Conservation (phyloP, 768 basidiomycete species). For the Macrolepiota albuminosa region DNA sequence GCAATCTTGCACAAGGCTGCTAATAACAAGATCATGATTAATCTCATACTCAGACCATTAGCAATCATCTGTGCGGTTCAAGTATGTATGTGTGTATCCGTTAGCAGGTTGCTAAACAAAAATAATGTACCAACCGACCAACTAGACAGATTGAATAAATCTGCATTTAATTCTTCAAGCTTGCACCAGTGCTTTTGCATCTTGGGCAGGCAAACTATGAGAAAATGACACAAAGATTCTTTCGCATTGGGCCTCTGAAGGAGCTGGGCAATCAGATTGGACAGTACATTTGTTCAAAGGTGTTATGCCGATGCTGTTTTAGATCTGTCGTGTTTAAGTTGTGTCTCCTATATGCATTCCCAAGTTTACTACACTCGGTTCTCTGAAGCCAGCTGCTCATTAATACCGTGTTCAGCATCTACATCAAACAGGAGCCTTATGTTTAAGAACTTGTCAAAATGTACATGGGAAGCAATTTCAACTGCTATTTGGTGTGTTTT, state of each 20-base stretch:
- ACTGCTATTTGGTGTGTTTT: constrained; percentile 58
- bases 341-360: constrained; percentile 82
- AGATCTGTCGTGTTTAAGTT: constrained; percentile 37
- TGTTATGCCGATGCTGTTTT: not conserved
- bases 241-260: constrained; percentile 60
- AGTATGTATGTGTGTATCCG: no score
- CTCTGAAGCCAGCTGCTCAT: constrained; percentile 67
- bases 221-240: constrained; percentile 71
- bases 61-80: no score
- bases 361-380: constrained; percentile 62
- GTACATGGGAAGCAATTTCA: constrained; percentile 83
- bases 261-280: constrained; percentile 77
- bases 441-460: constrained; percentile 80
- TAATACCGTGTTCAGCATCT: constrained; percentile 65
- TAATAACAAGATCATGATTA: no score
- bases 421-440: constrained; percentile 85
- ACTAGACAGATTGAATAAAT: no score
- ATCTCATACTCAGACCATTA: no score
- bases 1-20: no score
- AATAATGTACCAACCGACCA: no score
- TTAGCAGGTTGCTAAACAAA: no score
- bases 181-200: constrained; percentile 74
- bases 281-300: constrained; percentile 36
- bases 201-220: constrained; percentile 72
- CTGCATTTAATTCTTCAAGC: no score